Evolutionary conservation across 2,329 filamentous ascomycete species (phyloP), one percentile per base, ranked within the genome.

Genomic region (Sporothrix brunneoviolacea): DNA sequence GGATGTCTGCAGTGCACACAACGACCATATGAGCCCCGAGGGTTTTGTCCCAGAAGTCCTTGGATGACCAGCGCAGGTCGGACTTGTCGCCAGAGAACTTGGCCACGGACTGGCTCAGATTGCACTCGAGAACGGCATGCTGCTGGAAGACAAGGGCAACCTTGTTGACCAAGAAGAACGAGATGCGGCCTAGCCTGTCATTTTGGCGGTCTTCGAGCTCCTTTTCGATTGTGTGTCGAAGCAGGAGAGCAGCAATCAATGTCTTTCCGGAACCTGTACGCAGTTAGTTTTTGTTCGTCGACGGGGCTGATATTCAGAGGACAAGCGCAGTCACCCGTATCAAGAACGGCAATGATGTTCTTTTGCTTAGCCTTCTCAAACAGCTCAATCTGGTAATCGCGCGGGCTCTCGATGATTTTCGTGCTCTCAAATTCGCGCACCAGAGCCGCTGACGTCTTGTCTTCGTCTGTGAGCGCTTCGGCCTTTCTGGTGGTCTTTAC

Each of bases 71-170:
- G 42, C 64, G 59, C 19, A 62, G 55, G n/a, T 67, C 69, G 1
- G 65, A 63, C 70, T 83, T 82, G 76, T 66, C 85, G 10, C 93
- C 93, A 58, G 83, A 90, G 45, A 95, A 81, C 53, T 82, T 82
- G 33, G 79, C 80, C 19, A 95, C 76, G 4, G 81, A 76, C 53
- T 91, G 82, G 54, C 89, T 83, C 8, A 97, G 75, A 59, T 96
- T 96, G 60, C 80, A 82, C 52, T 82, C 79, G 13, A 98, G 73
- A 2, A 96, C 89, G 1, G 83, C 82, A 53, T 86, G 81, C 65
- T 98, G 93, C 64, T 98, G 93, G 57, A 88, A 88, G 8, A 93
- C 91, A 12, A 98, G 75, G 0, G 90, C 86, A 1, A 97, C 89
- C 53, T 88, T 95, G 59, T 95, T 85, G 9, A 93, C 90, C 16